Conservation (phyloP, 768 basidiomycete genomes). For the Saitozyma sp. region DNA sequence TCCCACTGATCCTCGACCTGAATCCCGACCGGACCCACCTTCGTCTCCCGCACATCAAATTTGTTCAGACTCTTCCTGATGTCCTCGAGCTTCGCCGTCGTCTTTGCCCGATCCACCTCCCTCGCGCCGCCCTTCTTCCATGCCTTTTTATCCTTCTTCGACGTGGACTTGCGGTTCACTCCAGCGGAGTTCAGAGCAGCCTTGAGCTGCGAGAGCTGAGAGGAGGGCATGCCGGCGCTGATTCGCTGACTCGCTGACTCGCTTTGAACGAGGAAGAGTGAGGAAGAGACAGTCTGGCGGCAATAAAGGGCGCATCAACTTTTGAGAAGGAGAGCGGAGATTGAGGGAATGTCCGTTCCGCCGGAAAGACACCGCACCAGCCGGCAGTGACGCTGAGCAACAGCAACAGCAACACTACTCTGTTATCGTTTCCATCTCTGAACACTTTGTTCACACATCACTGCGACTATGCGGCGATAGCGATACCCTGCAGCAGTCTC, state of each 20-base stretch:
- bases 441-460: neutral
- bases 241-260: neutral
- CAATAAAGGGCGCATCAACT: constrained; percentile 2
- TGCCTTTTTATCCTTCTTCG: constrained; percentile 60
- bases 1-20: neutral
- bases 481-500: too few relatives aligned
- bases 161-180: constrained; percentile 62
- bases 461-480: neutral
- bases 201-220: constrained; percentile 89
- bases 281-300: neutral
- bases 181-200: constrained; percentile 77
- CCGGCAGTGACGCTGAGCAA: too few relatives aligned
- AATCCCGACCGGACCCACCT: constrained; percentile 57
- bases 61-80: constrained; percentile 86
- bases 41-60: constrained; percentile 90
- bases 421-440: too few relatives aligned
- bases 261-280: neutral
- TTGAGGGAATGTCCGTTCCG: neutral
- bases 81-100: constrained; percentile 72
- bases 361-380: neutral
- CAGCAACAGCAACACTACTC: too few relatives aligned
- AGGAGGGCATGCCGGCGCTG: constrained; percentile 53
- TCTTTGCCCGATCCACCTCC: constrained; percentile 70
- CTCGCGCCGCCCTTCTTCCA: constrained; percentile 65
- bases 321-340: constrained; percentile 1